Evolutionary conservation across 148 eudicot species (phyloP).

Genomic region (Chenopodium suecicum): DNA sequence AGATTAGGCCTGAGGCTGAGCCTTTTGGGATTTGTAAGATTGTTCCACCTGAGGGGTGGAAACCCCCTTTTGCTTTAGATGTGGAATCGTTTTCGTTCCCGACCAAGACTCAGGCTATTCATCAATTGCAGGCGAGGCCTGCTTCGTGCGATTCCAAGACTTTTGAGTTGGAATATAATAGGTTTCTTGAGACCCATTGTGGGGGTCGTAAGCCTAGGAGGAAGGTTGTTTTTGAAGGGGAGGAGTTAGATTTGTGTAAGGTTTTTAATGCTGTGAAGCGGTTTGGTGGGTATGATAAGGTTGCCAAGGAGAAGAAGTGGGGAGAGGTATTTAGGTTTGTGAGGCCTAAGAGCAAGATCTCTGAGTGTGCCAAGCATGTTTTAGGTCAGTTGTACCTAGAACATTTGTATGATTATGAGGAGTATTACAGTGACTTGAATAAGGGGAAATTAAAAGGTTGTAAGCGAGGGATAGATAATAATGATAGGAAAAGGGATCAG

Average conservation of each 20-base stretch:
- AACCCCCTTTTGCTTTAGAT: constrained; percentile 84
- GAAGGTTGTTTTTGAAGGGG: constrained; percentile 88
- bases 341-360: constrained; percentile 56
- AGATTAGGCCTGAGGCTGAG: constrained; percentile 92
- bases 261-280: constrained; percentile 89
- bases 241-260: constrained; percentile 89
- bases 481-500: constrained; percentile 41
- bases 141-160: constrained; percentile 91
- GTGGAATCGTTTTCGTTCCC: constrained; percentile 66
- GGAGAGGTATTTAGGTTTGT: constrained; percentile 83
- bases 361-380: constrained; percentile 89
- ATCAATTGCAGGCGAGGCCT: constrained; percentile 79
- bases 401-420: constrained; percentile 87
- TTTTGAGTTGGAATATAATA: constrained; percentile 78
- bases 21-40: constrained; percentile 90
- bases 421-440: constrained; percentile 60
- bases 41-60: constrained; percentile 87
- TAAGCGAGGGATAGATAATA: constrained; percentile 36
- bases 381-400: constrained; percentile 74
- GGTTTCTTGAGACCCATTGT: constrained; percentile 75
- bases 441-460: constrained; percentile 42
- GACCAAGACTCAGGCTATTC: constrained; percentile 90
- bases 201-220: constrained; percentile 71
- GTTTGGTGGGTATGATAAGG: constrained; percentile 90
- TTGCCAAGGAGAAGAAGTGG: constrained; percentile 86